Evolutionary conservation across 169 alveolate species (phyloP), one percentile per base, ranked within the genome.

Genomic region (Ichthyophthirius multifiliis): DNA sequence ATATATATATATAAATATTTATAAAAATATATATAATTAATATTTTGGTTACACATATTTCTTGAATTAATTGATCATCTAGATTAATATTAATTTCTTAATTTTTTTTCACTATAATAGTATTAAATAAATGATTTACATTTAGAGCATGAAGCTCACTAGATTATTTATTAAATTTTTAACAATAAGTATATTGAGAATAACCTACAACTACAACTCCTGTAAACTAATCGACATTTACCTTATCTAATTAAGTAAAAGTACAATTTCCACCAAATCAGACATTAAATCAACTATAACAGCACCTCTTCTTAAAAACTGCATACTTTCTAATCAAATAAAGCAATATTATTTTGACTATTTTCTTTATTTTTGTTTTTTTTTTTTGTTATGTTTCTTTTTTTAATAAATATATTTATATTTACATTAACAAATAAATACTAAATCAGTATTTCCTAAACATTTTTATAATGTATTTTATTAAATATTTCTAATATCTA

Each of bases 11-110:
- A 27, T 20, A 27, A 20, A 15, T 5, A 27, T 6, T 55, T 20
- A 3, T 23, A 13, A 0, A 20, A 47, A 10, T 18, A 4, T 47
- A n/a, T n/a, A n/a, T n/a, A n/a, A n/a, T n/a, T n/a, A n/a, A n/a
- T n/a, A n/a, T n/a, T n/a, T n/a, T n/a, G n/a, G 39, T 55, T 55
- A 55, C 71, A 55, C 71, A 55, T 3, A 55, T 23, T 55, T 55
- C 71, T 55, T 39, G 23, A 5, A 55, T 3, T 55, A 39, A 27
- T n/a, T 55, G 43, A 55, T 55, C 71, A 27, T 55, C 39, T 55
- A 55, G 31, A n/a, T 55, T 39, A 55, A 55, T 9, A 7, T 39
- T 39, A 23, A 20, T 16, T 23, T 55, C 34, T 55, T 27, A 55
- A 16, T 55, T 55, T 27, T 55, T 55, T 2, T 55, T 55, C 13